Base-by-base conservation (phyloP, 2,329 filamentous ascomycete species). In the Nigrospora oryzae region DNA sequence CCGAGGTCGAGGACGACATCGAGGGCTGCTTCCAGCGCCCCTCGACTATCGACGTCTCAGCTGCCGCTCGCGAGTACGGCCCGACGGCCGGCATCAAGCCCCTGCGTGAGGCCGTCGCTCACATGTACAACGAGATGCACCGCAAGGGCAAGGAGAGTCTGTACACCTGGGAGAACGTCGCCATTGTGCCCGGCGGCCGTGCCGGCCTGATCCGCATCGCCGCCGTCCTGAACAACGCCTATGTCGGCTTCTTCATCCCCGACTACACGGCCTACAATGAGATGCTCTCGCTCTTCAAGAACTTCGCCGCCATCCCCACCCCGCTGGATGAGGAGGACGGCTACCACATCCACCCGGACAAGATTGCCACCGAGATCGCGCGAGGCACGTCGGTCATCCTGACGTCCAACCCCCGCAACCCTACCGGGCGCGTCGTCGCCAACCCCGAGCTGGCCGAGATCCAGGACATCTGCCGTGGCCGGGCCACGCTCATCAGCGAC, bases 231-330 rank as follows among this genome's bases (percentile, higher is more conserved):
- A 91, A 91, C 52, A 95, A 95, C 63, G 84, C 89, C 45, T 95
- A 95, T 60, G 74, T 96, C 51, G 88, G 85, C 36, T 96, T 96
- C 76, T 95, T 95, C 67, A 87, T 95, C 61, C 88, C 88, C 38
- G 86, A 96, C 64, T 96, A 96, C 69, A 95, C 90, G 3, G 91
- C 91, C 2, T 97, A 97, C 73, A 95, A 94, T 60, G 90, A 96
- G 72, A 96, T 97, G 90, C 69, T 96, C 69, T 89, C 84, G 46
- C 72, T 96, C 47, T 96, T 97, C 77, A 89, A 87, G 69, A 95
- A 95, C 65, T 94, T 95, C 59, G 86, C 87, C 37, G 85, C 87
- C 45, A 88, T 94, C 47, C 89, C 89, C 8, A 88, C 89, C 4
- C 91, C 90, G 11, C 75, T 97, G 12, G 82, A 84, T 32, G 83